Percentiles rank a stretch among this genome's conserved stretches.
These are phyloP conservation scores for Cenchrus americanus DNA, from an alignment of 176 grass and related monocot species.

Conservation along the genomic window DNA sequence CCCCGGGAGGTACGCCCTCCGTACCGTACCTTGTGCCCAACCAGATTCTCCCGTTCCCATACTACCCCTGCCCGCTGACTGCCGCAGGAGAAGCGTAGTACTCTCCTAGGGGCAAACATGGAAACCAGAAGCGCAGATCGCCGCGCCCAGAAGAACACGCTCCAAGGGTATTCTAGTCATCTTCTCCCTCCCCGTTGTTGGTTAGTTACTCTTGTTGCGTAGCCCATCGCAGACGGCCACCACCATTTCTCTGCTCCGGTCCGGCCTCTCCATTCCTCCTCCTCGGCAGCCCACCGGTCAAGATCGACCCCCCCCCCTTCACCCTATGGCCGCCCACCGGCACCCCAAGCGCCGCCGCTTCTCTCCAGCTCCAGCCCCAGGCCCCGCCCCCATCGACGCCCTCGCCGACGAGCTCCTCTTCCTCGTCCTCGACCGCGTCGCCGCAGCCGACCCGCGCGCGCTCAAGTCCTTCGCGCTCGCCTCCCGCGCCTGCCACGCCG, in stretches of 20 bases:
- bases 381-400: constrained; percentile 27
- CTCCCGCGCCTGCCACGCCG: constrained; percentile 69
- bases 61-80: background rate
- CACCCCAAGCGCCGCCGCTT: constrained; percentile 33
- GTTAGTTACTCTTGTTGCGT: background rate
- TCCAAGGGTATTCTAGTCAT: background rate
- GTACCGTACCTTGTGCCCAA: constrained; percentile 11
- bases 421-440: constrained; percentile 67
- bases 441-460: constrained; percentile 50
- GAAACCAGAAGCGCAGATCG: background rate
- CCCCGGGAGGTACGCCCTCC: constrained; percentile 14
- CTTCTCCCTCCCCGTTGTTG: background rate
- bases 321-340: constrained; percentile 2
- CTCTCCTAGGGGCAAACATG: background rate
- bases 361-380: background rate
- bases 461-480: constrained; percentile 80
- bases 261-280: background rate
- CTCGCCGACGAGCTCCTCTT: constrained; percentile 81
- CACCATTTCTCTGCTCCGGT: background rate
- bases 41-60: background rate
- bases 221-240: background rate
- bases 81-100: background rate
- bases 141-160: background rate
- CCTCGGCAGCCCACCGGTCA: background rate
- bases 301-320: background rate